These are phyloP conservation scores for Penicillium hordei DNA, from an alignment of 2,329 filamentous ascomycete species.

Conservation along the genomic window DNA sequence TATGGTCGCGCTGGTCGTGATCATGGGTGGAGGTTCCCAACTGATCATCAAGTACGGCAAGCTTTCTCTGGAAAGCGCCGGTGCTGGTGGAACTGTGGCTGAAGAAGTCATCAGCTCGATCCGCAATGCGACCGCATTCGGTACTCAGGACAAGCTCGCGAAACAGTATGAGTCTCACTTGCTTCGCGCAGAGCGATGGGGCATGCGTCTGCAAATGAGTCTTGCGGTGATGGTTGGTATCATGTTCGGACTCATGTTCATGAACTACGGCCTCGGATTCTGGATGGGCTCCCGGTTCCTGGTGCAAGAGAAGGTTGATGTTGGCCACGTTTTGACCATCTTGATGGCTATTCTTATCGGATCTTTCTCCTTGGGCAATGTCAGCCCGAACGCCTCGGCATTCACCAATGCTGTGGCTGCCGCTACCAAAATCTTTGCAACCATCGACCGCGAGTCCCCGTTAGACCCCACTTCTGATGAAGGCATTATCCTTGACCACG, in stretches of 20 bases:
- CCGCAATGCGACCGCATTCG: conserved; percentile 87
- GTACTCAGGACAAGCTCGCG: conserved; percentile 89
- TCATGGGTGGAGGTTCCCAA: conserved; percentile 70
- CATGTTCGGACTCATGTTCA: conserved; percentile 80
- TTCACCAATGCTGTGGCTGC: conserved; percentile 82
- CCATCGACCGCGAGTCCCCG: conserved; percentile 84
- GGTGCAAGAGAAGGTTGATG: conserved; percentile 61
- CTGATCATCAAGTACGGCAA: conserved; percentile 83
- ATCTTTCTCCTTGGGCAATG: conserved; percentile 84
- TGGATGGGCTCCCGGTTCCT: conserved; percentile 82
- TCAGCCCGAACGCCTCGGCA: conserved; percentile 80
- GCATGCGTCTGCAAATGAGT: conserved; percentile 70
- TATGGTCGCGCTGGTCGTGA: conserved; percentile 72
- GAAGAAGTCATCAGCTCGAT: conserved; percentile 95
- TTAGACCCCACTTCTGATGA: conserved; percentile 71
- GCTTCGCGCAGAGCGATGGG: conserved; percentile 69
- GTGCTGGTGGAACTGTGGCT: conserved; percentile 79
- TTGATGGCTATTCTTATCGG: conserved; percentile 91
- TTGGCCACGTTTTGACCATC: conserved; percentile 77
- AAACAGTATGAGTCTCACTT: conserved; percentile 79
- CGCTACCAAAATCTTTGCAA: conserved; percentile 87
- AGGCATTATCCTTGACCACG: conserved; percentile 70
- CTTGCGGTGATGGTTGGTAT: conserved; percentile 76
- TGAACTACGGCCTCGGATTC: conserved; percentile 85
- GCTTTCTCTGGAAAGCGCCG: conserved; percentile 74